Evolutionary conservation across 192 early-diverging fungal genomes (phyloP), one percentile per base, ranked within the genome.

Genomic region (Rhizoclosmatium sp.): DNA sequence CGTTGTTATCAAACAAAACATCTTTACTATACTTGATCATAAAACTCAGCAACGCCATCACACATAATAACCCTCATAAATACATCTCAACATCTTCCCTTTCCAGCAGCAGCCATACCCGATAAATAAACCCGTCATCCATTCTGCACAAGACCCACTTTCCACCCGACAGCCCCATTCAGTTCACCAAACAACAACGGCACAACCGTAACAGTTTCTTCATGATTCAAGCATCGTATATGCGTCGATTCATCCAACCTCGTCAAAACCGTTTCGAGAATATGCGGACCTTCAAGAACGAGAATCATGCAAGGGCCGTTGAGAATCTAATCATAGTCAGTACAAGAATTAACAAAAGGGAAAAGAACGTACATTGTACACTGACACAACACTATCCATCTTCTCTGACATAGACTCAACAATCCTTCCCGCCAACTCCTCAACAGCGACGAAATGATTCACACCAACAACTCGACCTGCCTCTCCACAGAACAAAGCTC

Each of bases 381-480:
- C 67, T 16, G 67, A 46, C 12, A 69, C 39, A 5, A 44, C 67
- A n/a, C 46, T 16, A 12, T 54, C 51, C 0, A 12, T 1, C 51
- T 54, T 16, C 51, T 54, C 51, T 1, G 5, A 0, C 51, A 54
- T 54, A 54, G 9, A 54, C 5, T 7, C 5, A 54, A 71, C 21
- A 5, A 71, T 71, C 42, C 45, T 49, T n/a, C 16, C n/a, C 31
- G 70, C 70, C 31, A 71, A 58, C 21, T 7, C n/a, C 51, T 71
- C 70, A 12, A 16, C 41, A 2, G 47, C 45, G 1, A 71, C 70
- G 39, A 71, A 71, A 71, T 71, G 56, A 58, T 40, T 71, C 54
- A n/a, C 7, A 7, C 56, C 70, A 9, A 71, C 70, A 71, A 71
- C 56, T 7, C 39, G 47, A 69, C 12, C 68, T 40, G 3, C 9